These are phyloP conservation scores for Magnaporthiopsis rhizophila DNA, from an alignment of 2,329 filamentous ascomycete genomes.

Conservation along the genomic window DNA sequence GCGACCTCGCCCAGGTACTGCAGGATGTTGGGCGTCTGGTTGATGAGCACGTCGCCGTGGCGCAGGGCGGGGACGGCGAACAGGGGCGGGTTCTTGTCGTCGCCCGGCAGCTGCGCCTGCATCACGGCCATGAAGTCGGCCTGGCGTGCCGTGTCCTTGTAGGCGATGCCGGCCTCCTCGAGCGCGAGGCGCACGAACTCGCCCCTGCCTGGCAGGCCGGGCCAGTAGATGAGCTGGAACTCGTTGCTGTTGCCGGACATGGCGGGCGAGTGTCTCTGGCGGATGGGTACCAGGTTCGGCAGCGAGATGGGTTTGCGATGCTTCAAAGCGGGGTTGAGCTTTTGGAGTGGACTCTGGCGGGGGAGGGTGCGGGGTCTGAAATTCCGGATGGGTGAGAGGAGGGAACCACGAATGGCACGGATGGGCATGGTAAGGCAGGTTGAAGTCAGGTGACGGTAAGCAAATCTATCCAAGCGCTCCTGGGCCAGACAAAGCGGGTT, in stretches of 20 bases:
- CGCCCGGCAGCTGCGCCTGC: not conserved
- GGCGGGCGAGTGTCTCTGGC: not conserved
- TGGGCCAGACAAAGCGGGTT: too few relatives aligned
- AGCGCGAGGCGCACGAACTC: slow-evolving; percentile 67
- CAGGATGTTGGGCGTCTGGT: slow-evolving; percentile 66
- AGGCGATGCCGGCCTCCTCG: slow-evolving; percentile 58
- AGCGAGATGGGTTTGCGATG: not conserved
- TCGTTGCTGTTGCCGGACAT: slow-evolving; percentile 3
- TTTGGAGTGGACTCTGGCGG: too few relatives aligned
- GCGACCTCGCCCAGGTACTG: slow-evolving; percentile 54
- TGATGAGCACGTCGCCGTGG: slow-evolving; percentile 53
- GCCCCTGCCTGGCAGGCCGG: slow-evolving; percentile 61
- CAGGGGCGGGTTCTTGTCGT: slow-evolving; percentile 49
- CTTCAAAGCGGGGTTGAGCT: not conserved
- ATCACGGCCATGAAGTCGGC: slow-evolving; percentile 37
- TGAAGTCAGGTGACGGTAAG: too few relatives aligned
- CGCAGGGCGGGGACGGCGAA: slow-evolving; percentile 61
- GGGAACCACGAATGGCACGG: too few relatives aligned
- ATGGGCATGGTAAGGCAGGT: too few relatives aligned
- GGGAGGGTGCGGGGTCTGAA: too few relatives aligned
- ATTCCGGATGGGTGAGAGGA: too few relatives aligned
- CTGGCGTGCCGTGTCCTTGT: slow-evolving; percentile 49
- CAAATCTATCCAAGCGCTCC: too few relatives aligned
- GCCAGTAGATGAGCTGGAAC: slow-evolving; percentile 67
- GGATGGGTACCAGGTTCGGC: not conserved